Evolutionary conservation across 2,329 filamentous ascomycete genomes (phyloP).

Genomic region (Xylaria sp.): DNA sequence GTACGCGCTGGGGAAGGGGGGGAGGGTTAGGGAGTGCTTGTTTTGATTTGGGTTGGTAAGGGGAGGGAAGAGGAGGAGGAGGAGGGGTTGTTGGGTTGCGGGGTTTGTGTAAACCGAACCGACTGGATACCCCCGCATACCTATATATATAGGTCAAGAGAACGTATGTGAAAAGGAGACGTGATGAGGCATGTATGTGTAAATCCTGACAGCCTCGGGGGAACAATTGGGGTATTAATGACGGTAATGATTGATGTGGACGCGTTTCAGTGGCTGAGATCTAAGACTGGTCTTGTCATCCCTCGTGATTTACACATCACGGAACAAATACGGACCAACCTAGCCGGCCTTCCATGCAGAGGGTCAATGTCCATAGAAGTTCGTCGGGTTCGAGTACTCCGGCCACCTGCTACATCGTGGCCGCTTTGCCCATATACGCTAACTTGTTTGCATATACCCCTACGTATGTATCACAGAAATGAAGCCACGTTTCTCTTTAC

Average conservation of each 20-base stretch:
- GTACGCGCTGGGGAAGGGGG: conserved; percentile 71
- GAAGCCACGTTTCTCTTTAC: neutral
- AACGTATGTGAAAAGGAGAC: too few species aligned
- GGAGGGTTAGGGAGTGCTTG: conserved; percentile 64
- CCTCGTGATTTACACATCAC: too few species aligned
- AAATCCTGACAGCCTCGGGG: too few species aligned
- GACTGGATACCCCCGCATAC: too few species aligned
- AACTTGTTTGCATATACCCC: too few species aligned
- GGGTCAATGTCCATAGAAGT: too few species aligned
- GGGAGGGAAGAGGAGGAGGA: neutral
- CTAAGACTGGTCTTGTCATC: too few species aligned
- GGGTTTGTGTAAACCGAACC: neutral
- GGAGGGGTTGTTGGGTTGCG: neutral
- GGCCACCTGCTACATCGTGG: too few species aligned
- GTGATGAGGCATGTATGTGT: too few species aligned
- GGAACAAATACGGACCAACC: too few species aligned
- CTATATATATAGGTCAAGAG: neutral
- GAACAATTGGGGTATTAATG: neutral
- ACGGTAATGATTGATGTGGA: neutral
- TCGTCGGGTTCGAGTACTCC: too few species aligned
- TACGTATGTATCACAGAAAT: neutral
- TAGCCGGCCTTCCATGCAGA: too few species aligned
- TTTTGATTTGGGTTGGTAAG: conserved; percentile 43
- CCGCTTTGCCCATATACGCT: neutral
- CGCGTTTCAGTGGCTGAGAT: neutral